phyloP scores from a whole-genome alignment of 306 rosid genomes.

The Sphenostylis stenocarpa region DNA sequence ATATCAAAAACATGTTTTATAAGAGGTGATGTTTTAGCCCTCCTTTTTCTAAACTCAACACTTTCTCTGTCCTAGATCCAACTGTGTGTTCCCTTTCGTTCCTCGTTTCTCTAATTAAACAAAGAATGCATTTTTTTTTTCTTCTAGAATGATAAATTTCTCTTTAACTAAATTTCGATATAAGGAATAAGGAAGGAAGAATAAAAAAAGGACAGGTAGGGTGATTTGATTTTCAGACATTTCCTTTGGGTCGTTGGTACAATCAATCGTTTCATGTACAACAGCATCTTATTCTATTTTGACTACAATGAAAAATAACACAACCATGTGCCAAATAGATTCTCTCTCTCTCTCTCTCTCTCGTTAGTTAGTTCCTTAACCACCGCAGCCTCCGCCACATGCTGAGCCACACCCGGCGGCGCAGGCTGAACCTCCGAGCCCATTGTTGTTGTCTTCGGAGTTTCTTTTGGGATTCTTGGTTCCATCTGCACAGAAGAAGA shows the following conservation, averaged over 20 bases:
- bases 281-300: conserved; percentile 1
- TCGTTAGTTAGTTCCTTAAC: conserved; percentile 23
- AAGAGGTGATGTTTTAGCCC: not conserved
- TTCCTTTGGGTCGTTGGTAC: not conserved
- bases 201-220: not conserved
- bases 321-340: conserved; percentile 2
- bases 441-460: conserved; percentile 32
- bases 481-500: conserved; percentile 74
- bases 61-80: not conserved
- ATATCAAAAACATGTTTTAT: too few species aligned
- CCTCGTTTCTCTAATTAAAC: not conserved
- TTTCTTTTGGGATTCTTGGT: conserved; percentile 44
- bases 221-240: not conserved
- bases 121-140: not conserved
- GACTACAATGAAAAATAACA: not conserved
- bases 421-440: conserved; percentile 46
- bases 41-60: not conserved
- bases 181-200: not conserved
- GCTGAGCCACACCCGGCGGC: conserved; percentile 39
- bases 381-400: conserved; percentile 59
- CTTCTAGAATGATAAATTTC: not conserved
- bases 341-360: not conserved
- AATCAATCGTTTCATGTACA: not conserved
- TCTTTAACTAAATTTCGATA: not conserved
- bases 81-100: not conserved